Conservation (phyloP, 495 filamentous ascomycete species). For the Pyrenopolyporus hunteri region DNA sequence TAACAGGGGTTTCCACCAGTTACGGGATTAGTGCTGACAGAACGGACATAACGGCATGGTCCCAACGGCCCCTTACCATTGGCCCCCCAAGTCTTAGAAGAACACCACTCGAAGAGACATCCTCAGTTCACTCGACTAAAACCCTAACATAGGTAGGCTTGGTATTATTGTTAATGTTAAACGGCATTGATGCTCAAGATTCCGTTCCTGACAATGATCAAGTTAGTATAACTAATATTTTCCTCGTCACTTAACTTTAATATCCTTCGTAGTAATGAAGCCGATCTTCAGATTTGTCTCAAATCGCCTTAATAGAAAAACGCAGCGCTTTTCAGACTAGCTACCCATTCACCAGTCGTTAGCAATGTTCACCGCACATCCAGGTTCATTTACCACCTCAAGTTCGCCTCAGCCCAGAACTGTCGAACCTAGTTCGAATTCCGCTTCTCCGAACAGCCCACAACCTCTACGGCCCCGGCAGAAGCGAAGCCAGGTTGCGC, state of each 20-base stretch:
- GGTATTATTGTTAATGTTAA: neutral
- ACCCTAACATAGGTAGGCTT: neutral
- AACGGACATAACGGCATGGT: neutral
- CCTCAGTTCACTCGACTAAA: neutral
- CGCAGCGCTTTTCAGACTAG: too few species aligned
- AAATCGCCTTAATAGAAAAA: too few species aligned
- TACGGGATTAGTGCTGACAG: neutral
- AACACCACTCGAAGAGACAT: neutral
- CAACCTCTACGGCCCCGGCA: constrained; percentile 18
- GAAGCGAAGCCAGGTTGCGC: constrained; percentile 26
- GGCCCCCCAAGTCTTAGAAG: neutral
- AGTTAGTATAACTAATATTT: too few species aligned
- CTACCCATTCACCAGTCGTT: neutral
- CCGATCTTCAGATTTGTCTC: too few species aligned
- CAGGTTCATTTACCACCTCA: constrained; percentile 1
- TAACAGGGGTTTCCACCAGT: neutral
- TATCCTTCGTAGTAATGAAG: neutral
- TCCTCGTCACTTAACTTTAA: too few species aligned
- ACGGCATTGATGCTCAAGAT: too few species aligned
- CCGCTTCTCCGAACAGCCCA: constrained; percentile 8
- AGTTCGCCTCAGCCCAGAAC: too few species aligned
- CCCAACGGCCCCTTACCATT: neutral
- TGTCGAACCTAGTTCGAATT: constrained; percentile 2
- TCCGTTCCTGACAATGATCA: too few species aligned
- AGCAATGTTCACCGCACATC: constrained; percentile 18